Percentiles rank a stretch among this genome's conserved stretches.
Conservation (phyloP, 1,284 basidiomycete species). For the Fomitopsis pinicola region DNA sequence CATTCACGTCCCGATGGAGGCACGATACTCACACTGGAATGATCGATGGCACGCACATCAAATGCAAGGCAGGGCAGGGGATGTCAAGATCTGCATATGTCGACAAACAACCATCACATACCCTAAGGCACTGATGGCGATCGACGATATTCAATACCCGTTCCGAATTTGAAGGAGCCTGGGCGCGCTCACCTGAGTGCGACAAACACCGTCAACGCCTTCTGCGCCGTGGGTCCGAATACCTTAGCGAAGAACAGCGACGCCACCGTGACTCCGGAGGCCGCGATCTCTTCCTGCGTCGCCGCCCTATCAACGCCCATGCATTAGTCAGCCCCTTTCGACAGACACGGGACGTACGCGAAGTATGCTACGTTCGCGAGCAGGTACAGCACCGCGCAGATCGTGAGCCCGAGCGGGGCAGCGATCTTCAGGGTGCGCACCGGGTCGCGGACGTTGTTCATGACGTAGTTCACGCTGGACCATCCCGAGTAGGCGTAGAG, state of each 20-base stretch:
- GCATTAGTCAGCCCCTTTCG: neutral
- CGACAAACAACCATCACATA: conserved; percentile 5
- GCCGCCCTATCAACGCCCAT: conserved; percentile 35
- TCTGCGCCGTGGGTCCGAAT: conserved; percentile 55
- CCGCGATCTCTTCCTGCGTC: conserved; percentile 58
- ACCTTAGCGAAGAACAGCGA: conserved; percentile 69
- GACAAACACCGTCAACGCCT: conserved; percentile 61
- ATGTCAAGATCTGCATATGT: neutral
- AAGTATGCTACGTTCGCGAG: conserved; percentile 68
- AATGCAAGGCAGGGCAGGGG: neutral
- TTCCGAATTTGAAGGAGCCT: neutral
- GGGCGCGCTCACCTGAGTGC: conserved; percentile 34
- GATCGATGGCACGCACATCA: neutral
- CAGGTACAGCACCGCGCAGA: conserved; percentile 52
- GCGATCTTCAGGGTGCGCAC: conserved; percentile 65
- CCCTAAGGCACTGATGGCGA: conserved; percentile 20
- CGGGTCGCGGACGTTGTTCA: conserved; percentile 66
- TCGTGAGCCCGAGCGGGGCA: conserved; percentile 58
- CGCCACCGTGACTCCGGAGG: conserved; percentile 55
- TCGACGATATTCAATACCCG: neutral
- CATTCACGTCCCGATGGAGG: conserved; percentile 3
- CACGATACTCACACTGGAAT: conserved; percentile 37
- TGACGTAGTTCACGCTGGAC: conserved; percentile 30
- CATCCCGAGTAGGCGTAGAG: conserved; percentile 45
- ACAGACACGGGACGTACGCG: conserved; percentile 46